phyloP scores from a whole-genome alignment of 2,329 filamentous ascomycete species.

The Talaromyces verruculosus region DNA sequence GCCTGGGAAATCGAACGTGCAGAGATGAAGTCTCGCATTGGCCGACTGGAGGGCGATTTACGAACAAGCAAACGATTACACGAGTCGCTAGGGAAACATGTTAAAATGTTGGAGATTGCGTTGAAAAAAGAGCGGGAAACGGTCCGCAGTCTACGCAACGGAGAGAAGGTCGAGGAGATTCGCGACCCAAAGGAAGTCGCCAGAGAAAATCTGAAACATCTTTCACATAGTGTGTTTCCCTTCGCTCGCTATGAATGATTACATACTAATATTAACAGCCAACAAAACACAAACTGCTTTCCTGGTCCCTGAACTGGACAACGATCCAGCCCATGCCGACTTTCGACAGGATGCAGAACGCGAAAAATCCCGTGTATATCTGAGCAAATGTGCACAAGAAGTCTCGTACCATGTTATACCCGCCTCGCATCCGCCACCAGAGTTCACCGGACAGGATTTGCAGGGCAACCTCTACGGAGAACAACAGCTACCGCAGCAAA shows the following conservation, averaged over 20 bases:
- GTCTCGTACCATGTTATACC: slow-evolving; percentile 67
- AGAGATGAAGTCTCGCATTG: slow-evolving; percentile 98
- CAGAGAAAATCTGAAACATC: slow-evolving; percentile 45
- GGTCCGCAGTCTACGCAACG: slow-evolving; percentile 55
- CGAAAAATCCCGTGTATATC: slow-evolving; percentile 63
- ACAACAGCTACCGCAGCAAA: slow-evolving; percentile 53
- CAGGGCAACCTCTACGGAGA: slow-evolving; percentile 49
- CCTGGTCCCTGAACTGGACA: slow-evolving; percentile 49
- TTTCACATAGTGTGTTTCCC: slow-evolving; percentile 38
- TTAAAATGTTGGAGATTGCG: slow-evolving; percentile 83
- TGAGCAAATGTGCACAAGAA: slow-evolving; percentile 67
- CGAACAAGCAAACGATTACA: slow-evolving; percentile 84
- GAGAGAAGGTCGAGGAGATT: slow-evolving; percentile 51
- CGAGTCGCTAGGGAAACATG: slow-evolving; percentile 85
- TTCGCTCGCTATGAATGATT: background rate
- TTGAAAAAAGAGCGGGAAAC: slow-evolving; percentile 78
- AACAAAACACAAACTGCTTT: slow-evolving; percentile 52
- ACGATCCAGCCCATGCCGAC: slow-evolving; percentile 46
- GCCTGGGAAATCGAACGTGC: slow-evolving; percentile 98
- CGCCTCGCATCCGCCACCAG: slow-evolving; percentile 60
- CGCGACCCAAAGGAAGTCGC: slow-evolving; percentile 49
- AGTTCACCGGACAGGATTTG: slow-evolving; percentile 47
- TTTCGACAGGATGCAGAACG: slow-evolving; percentile 59
- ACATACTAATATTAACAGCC: slow-evolving; percentile 36
- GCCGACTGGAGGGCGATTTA: slow-evolving; percentile 84